These are phyloP conservation scores for Aspergillus fischeri DNA, from an alignment of 2,329 filamentous ascomycete species.

Conservation along the genomic window DNA sequence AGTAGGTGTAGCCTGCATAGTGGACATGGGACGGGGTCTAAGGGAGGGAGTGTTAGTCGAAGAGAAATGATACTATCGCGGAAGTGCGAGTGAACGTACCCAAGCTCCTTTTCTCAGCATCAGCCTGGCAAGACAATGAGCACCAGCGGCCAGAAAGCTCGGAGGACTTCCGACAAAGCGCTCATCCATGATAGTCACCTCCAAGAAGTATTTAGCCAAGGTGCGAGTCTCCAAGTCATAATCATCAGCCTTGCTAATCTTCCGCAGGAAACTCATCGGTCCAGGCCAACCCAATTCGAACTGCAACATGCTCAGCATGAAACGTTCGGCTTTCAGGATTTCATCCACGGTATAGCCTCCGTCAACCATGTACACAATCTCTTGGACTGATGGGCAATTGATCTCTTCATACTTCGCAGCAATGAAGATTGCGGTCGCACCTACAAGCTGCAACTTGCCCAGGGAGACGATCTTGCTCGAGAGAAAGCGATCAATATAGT, in stretches of 20 bases:
- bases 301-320: conserved; percentile 94
- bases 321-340: conserved; percentile 93
- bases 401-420: conserved; percentile 99
- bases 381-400: conserved; percentile 88
- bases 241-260: conserved; percentile 97
- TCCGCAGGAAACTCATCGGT: conserved; percentile 94
- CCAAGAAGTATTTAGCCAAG: conserved; percentile 94
- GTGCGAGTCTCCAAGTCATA: conserved; percentile 95
- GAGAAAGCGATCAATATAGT: conserved; percentile 96
- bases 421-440: conserved; percentile 90
- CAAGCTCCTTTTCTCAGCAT: conserved; percentile 90
- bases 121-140: conserved; percentile 84
- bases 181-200: conserved; percentile 96
- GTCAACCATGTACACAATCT: conserved; percentile 99
- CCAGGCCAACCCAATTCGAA: conserved; percentile 98
- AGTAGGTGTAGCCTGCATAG: conserved; percentile 89
- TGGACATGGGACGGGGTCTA: conserved; percentile 79
- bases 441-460: conserved; percentile 90
- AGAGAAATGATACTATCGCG: neutral
- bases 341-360: conserved; percentile 83
- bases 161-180: conserved; percentile 88
- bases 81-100: conserved; percentile 56
- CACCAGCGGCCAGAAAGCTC: conserved; percentile 85
- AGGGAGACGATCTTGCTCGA: conserved; percentile 92
- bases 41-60: conserved; percentile 14